Conservation (phyloP, 495 filamentous ascomycete genomes). For the Aspergillus sparsus region DNA sequence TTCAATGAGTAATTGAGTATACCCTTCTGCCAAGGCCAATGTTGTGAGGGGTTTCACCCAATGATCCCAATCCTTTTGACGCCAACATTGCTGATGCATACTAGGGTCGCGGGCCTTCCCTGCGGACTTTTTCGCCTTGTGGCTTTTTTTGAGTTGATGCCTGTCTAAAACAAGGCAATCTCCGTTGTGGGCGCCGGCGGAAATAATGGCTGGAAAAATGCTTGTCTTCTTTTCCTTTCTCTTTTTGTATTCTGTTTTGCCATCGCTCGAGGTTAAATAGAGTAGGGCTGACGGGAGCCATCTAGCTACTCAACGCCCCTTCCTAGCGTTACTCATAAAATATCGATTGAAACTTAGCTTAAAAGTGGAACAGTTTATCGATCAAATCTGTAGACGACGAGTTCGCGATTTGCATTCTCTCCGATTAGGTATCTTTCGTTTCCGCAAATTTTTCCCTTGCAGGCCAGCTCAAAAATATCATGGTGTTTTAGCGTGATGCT, state of each 20-base stretch:
- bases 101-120: too few relatives aligned
- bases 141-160: neutral
- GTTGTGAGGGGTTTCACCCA: neutral
- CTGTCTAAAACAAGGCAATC: neutral
- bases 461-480: constrained; percentile 54
- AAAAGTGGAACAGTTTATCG: constrained; percentile 20
- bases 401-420: constrained; percentile 52
- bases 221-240: neutral
- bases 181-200: neutral
- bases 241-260: neutral
- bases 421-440: constrained; percentile 66
- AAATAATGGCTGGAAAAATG: neutral
- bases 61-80: neutral
- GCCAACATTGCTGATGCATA: too few relatives aligned
- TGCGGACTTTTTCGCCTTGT: neutral
- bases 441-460: constrained; percentile 58
- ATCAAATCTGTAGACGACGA: constrained; percentile 59
- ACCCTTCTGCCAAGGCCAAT: neutral
- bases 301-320: too few relatives aligned
- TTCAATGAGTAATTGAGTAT: neutral
- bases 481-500: constrained; percentile 44
- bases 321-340: too few relatives aligned
- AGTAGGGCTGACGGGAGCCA: neutral
- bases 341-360: too few relatives aligned
- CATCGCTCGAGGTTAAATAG: neutral